Base-by-base conservation (phyloP, 129 eudicot species). In the Heracleum sosnowskyi region DNA sequence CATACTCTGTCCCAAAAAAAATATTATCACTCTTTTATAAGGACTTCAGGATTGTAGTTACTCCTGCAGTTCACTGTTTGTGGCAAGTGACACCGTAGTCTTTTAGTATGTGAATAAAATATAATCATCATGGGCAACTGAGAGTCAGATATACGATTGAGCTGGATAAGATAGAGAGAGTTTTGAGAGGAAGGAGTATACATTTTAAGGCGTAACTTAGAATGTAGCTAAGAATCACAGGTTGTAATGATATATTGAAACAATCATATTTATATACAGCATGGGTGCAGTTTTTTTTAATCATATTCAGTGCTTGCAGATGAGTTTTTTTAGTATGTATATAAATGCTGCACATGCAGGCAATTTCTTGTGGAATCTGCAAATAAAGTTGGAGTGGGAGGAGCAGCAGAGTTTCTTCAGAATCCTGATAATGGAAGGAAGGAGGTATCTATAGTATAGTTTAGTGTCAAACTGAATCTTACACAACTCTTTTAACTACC, bases 371-470 rank as follows among this genome's bases (percentile, higher is more conserved):
- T 90, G 74, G 99, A 90, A 64, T 82, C 81, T 79, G 99, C 97
- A 31, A 86, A 78, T 78, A 92, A 96, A 82, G 97, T 85, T 73
- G 99, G 97, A 74, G 84, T 96, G 40, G 93, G 87, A 89, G 95
- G 95, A 75, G 97, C 99, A 62, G 96, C 88, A 66, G 95, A 87
- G 77, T 92, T 92, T 86, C 96, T 96, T 82, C 89, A 84, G 37
- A 85, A 95, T 84, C 97, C 99, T 37, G 84, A 82, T 55, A 92
- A 86, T 75, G 99, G 97, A 60, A 77, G 87, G 40, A 85, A 86
- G 68, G 93, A 96, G 99, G 97, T 96, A 83, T n/a, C 37, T 75
- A 17, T 62, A 39, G 33, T 64, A 24, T 62, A 57, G 34, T 64
- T 55, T 68, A 70, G 16, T 66, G 22, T 16, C 78, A 76, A 46